These are phyloP conservation scores for Lobosporangium transversale DNA, from an alignment of 192 early-diverging fungal species.

Conservation along the genomic window DNA sequence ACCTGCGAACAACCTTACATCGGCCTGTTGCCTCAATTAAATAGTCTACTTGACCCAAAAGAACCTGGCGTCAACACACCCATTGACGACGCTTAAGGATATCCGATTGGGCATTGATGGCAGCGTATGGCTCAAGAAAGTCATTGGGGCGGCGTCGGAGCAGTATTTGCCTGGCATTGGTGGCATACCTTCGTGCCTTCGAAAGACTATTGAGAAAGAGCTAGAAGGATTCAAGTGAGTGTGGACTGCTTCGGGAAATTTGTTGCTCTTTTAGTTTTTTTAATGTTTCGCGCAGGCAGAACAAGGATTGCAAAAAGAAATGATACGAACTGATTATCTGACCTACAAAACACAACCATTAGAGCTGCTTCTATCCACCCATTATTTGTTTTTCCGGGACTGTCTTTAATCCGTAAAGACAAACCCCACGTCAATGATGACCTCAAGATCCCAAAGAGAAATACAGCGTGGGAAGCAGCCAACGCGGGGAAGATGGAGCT, in stretches of 20 bases:
- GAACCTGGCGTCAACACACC: constrained; percentile 22
- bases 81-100: constrained; percentile 67
- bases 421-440: constrained; percentile 75
- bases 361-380: constrained; percentile 75
- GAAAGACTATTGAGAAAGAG: constrained; percentile 71
- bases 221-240: constrained; percentile 69
- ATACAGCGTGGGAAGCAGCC: constrained; percentile 76
- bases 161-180: constrained; percentile 71
- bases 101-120: constrained; percentile 84
- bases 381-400: constrained; percentile 81
- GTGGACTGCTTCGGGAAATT: background rate
- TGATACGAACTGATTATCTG: too few relatives aligned
- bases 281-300: background rate
- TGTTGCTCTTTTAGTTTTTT: background rate
- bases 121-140: constrained; percentile 79
- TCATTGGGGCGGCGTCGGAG: constrained; percentile 66
- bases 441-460: constrained; percentile 65
- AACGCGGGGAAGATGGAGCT: constrained; percentile 65
- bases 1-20: too few relatives aligned
- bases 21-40: too few relatives aligned
- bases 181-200: constrained; percentile 68
- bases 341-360: too few relatives aligned
- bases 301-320: too few relatives aligned
- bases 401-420: constrained; percentile 75
- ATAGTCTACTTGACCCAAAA: constrained; percentile 42